Evolutionary conservation across 2,329 filamentous ascomycete species (phyloP).

Genomic region (Hirsutella minnesotensis): DNA sequence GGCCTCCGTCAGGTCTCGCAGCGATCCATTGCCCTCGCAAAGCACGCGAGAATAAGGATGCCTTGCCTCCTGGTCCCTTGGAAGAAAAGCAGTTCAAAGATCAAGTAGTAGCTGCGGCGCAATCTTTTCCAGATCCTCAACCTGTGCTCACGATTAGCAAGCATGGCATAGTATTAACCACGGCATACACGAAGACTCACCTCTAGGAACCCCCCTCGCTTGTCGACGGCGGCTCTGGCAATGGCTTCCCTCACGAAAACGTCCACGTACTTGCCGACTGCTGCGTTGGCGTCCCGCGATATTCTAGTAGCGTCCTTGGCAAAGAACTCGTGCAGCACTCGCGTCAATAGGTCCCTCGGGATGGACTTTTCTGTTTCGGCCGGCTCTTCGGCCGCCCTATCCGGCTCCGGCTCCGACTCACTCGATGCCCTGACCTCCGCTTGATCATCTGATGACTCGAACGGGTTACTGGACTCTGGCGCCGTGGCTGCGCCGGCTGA

Average conservation of each 20-base stretch:
- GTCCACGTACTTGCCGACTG: conserved; percentile 78
- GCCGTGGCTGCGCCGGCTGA: conserved; percentile 9
- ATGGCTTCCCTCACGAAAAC: conserved; percentile 85
- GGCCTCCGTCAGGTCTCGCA: too few relatives aligned
- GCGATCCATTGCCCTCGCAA: background rate
- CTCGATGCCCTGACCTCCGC: conserved; percentile 11
- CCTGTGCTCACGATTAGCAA: conserved; percentile 29
- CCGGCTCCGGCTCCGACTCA: conserved; percentile 4
- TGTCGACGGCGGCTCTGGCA: conserved; percentile 63
- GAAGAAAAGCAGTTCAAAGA: conserved; percentile 39
- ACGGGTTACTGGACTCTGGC: conserved; percentile 20
- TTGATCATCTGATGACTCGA: conserved; percentile 22
- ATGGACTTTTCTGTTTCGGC: conserved; percentile 38
- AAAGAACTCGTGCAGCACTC: conserved; percentile 71
- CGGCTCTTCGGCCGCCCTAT: conserved; percentile 16
- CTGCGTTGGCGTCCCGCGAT: conserved; percentile 62
- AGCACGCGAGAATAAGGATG: background rate
- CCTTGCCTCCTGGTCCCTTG: background rate
- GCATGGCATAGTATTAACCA: background rate
- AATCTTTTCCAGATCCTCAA: conserved; percentile 83
- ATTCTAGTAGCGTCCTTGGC: conserved; percentile 59
- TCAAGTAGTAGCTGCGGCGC: conserved; percentile 78
- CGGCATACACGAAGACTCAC: conserved; percentile 28
- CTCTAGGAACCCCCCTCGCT: conserved; percentile 60
- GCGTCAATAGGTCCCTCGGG: conserved; percentile 61